A percentile compares a stretch with the other conserved stretches of the same genome.
Conservation (phyloP, 768 basidiomycete species). For the Kwoniella dendrophila region DNA sequence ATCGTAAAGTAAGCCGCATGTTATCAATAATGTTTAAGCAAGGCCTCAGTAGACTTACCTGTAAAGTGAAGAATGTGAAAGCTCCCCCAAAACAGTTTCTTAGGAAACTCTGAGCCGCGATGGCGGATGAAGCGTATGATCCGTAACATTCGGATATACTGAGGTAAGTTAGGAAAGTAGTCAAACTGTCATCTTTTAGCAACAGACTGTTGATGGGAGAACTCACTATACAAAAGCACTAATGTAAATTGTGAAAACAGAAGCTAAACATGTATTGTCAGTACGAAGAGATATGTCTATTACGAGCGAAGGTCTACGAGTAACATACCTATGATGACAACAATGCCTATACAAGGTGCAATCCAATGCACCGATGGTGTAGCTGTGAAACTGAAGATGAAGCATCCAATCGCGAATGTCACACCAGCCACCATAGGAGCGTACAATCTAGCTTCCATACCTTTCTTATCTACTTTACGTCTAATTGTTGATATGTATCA, state of each 20-base stretch:
- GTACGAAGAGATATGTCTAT: neutral
- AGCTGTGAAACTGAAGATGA: conserved; percentile 74
- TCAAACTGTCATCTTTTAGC: neutral
- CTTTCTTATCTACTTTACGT: conserved; percentile 39
- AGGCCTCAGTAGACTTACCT: neutral
- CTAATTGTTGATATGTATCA: conserved; percentile 5
- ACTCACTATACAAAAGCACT: conserved; percentile 60
- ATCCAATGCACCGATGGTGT: conserved; percentile 65
- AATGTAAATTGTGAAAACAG: conserved; percentile 23
- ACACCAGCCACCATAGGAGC: conserved; percentile 51
- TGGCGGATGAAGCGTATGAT: conserved; percentile 67
- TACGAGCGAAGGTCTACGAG: neutral
- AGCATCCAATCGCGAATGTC: conserved; percentile 52
- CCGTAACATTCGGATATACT: conserved; percentile 66
- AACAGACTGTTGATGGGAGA: neutral
- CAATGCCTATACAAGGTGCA: conserved; percentile 63
- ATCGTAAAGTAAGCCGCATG: neutral
- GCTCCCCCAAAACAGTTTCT: conserved; percentile 58
- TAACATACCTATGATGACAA: conserved; percentile 58
- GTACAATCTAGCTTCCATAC: conserved; percentile 54
- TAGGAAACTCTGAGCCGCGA: conserved; percentile 69
- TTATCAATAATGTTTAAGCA: neutral
- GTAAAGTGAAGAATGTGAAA: conserved; percentile 64
- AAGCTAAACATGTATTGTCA: conserved; percentile 10
- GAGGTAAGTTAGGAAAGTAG: neutral